Evolutionary conservation across 768 basidiomycete species (phyloP).

Genomic region (Postia placenta): DNA sequence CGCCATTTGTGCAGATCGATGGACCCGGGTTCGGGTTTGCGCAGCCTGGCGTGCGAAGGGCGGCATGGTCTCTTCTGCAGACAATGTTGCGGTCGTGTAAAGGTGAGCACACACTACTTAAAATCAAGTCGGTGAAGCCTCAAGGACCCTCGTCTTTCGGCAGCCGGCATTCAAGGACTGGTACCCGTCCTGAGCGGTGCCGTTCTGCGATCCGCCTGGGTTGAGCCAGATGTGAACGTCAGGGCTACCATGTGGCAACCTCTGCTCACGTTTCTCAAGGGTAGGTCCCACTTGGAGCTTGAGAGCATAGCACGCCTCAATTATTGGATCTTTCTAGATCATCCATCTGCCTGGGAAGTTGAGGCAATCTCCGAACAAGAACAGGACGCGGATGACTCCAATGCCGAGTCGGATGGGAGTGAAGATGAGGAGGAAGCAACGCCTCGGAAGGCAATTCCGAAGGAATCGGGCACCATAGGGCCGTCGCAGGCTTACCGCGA

Average conservation of each 20-base stretch:
- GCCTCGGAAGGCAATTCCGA: neutral
- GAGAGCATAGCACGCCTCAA: too few relatives aligned
- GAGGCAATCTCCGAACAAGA: constrained; percentile 28
- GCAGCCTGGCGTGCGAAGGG: constrained; percentile 69
- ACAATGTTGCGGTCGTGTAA: constrained; percentile 37
- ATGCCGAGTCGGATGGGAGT: constrained; percentile 29
- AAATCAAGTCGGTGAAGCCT: too few relatives aligned
- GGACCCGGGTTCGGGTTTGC: constrained; percentile 53
- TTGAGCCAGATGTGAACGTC: constrained; percentile 67
- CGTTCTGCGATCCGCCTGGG: constrained; percentile 61
- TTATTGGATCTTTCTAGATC: too few relatives aligned
- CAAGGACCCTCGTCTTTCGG: too few relatives aligned
- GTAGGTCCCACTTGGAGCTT: too few relatives aligned
- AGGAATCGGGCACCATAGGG: too few relatives aligned
- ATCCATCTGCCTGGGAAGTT: constrained; percentile 65
- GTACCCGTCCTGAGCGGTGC: constrained; percentile 48
- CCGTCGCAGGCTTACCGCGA: constrained; percentile 52
- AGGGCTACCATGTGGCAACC: constrained; percentile 66
- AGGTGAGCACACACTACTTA: too few relatives aligned
- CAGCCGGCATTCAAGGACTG: constrained; percentile 26
- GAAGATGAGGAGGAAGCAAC: constrained; percentile 30
- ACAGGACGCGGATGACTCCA: constrained; percentile 26
- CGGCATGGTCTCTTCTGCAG: constrained; percentile 58
- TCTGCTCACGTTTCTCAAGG: constrained; percentile 63
- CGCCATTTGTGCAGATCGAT: constrained; percentile 37